phyloP scores from a whole-genome alignment of 805 yeast species.

The Saccharomyces jurei region DNA sequence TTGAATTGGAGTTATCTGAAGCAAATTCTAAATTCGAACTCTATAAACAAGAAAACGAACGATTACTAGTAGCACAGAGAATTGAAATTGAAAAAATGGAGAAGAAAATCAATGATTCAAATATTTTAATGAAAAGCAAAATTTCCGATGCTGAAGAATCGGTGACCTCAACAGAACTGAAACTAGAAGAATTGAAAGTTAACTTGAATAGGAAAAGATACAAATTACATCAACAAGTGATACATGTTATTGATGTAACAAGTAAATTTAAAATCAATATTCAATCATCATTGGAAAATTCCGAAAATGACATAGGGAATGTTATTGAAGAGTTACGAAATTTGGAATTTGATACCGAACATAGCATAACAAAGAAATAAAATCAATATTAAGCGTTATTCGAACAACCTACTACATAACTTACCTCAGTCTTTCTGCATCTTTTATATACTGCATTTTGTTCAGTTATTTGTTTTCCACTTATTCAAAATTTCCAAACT shows the following conservation, averaged over 20 bases:
- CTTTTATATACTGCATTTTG: background rate
- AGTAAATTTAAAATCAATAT: slow-evolving; percentile 59
- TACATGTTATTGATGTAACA: slow-evolving; percentile 49
- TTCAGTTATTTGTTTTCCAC: background rate
- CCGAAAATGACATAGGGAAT: slow-evolving; percentile 34
- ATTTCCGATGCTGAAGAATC: slow-evolving; percentile 41
- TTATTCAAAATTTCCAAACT: background rate
- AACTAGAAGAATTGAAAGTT: slow-evolving; percentile 42
- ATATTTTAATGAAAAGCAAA: slow-evolving; percentile 40
- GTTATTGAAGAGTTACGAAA: slow-evolving; percentile 34
- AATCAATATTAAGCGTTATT: background rate
- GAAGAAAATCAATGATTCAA: slow-evolving; percentile 42
- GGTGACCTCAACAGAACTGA: slow-evolving; percentile 44
- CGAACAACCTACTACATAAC: background rate
- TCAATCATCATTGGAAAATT: slow-evolving; percentile 55
- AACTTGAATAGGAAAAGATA: slow-evolving; percentile 41
- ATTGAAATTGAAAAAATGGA: slow-evolving; percentile 62
- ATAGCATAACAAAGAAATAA: background rate
- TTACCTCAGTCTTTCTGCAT: background rate
- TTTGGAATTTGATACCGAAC: background rate
- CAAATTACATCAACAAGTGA: slow-evolving; percentile 45
- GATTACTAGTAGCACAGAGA: slow-evolving; percentile 38
- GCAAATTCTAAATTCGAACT: slow-evolving; percentile 48
- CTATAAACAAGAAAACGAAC: slow-evolving; percentile 45
- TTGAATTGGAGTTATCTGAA: slow-evolving; percentile 49